Conservation (phyloP, 345 rosid genomes). For the Linum usitatissimum region DNA sequence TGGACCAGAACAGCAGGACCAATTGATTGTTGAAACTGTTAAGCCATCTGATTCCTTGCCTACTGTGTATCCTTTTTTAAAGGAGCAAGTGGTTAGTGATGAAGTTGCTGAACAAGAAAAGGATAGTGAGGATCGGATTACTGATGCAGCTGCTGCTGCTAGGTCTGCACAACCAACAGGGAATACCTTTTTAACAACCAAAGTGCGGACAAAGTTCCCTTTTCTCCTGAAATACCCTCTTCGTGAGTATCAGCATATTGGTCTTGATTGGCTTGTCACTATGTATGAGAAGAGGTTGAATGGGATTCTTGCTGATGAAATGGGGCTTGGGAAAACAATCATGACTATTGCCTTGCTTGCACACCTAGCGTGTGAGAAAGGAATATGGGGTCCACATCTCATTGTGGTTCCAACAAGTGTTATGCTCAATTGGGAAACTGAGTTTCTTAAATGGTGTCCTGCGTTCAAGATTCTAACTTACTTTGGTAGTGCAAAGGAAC, state of each 20-base stretch:
- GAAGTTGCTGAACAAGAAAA: conserved; percentile 12
- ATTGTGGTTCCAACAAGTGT: conserved; percentile 99
- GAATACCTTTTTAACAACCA: conserved; percentile 85
- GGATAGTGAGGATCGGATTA: conserved; percentile 53
- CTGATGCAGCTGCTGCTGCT: conserved; percentile 99
- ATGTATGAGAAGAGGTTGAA: conserved; percentile 97
- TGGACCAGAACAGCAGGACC: conserved; percentile 31
- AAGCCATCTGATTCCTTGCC: conserved; percentile 28
- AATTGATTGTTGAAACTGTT: conserved; percentile 28
- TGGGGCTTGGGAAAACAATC: conserved; percentile 99
- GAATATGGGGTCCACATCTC: conserved; percentile 99
- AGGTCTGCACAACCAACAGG: conserved; percentile 99
- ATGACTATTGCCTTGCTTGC: conserved; percentile 99
- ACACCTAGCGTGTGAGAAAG: conserved; percentile 95
- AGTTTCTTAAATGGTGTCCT: conserved; percentile 99
- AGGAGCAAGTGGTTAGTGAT: conserved; percentile 25
- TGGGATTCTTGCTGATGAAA: conserved; percentile 99
- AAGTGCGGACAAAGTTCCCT: conserved; percentile 92
- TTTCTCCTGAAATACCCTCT: conserved; percentile 93
- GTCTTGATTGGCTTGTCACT: conserved; percentile 98
- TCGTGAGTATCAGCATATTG: conserved; percentile 99
- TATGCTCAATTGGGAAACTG: conserved; percentile 99
- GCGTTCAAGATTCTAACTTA: conserved; percentile 97
- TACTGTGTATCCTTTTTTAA: conserved; percentile 20
- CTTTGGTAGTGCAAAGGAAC: conserved; percentile 98